Evolutionary conservation across 371 early-diverging fungal species (phyloP).

Genomic region (Syncephalis plumigaleata): DNA sequence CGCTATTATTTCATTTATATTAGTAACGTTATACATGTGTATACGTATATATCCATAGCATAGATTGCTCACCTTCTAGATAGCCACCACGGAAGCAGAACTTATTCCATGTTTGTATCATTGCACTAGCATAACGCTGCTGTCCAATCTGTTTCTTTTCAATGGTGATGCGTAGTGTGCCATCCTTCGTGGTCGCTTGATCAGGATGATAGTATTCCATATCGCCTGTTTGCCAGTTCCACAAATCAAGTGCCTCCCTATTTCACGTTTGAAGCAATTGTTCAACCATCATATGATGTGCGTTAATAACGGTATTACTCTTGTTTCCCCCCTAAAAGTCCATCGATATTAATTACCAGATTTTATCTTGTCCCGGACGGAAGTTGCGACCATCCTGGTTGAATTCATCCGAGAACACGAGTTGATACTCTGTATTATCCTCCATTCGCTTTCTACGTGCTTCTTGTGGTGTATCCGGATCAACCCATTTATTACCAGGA

Average conservation of each 20-base stretch:
- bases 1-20: slow-evolving; percentile 7
- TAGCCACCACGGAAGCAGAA: slow-evolving; percentile 37
- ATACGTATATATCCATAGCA: slow-evolving; percentile 22
- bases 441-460: background rate
- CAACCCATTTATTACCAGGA: background rate
- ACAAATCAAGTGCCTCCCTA: slow-evolving; percentile 28
- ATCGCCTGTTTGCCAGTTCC: slow-evolving; percentile 26
- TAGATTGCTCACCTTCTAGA: slow-evolving; percentile 35
- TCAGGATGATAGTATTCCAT: slow-evolving; percentile 26
- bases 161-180: slow-evolving; percentile 21
- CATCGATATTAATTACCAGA: no score
- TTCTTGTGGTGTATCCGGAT: background rate
- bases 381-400: slow-evolving; percentile 26
- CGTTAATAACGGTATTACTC: background rate
- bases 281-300: background rate
- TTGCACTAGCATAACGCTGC: slow-evolving; percentile 24
- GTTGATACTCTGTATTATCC: slow-evolving; percentile 3
- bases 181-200: slow-evolving; percentile 19
- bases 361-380: slow-evolving; percentile 23
- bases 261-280: no score
- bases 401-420: slow-evolving; percentile 37
- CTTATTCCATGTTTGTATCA: slow-evolving; percentile 43
- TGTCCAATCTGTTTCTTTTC: slow-evolving; percentile 17
- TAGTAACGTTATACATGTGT: no score
- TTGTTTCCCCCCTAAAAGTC: no score